Base-by-base conservation (phyloP, 345 rosid species). In the Iberis pinnata region DNA sequence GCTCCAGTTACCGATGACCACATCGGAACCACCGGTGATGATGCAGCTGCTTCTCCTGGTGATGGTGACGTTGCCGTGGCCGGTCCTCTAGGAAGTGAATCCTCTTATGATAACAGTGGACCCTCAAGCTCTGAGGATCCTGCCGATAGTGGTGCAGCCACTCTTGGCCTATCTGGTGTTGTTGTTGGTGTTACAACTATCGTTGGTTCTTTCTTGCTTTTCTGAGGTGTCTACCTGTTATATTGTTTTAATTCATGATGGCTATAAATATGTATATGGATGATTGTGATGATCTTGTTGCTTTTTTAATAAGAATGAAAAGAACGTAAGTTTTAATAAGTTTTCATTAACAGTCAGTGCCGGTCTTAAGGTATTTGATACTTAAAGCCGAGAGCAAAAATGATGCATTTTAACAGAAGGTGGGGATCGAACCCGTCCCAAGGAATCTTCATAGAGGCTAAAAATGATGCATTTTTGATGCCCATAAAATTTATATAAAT, bases 51-150 rank as follows among this genome's bases (percentile, higher is more conserved):
- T 44, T 14, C 75, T 32, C 73, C 62, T 9, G 67, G 40, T 32
- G 71, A 67, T 41, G 69, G 29, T 48, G 75, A 54, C 7, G 69
- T 60, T 14, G 78, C 75, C 2, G 75, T 70, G n/a, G 70, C 78
- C 0, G 79, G 73, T 55, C 74, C 80, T 9, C 25, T 70, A 2
- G 78, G 78, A 32, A 65, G 73, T 35, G 75, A 43, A 26, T 56
- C 68, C 7, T 43, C 73, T 14, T 56, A 56, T 27, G 52, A 3
- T 44, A 55, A 3, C 60, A 37, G 7, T 12, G 37, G 37, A n/a
- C 46, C 61, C 2, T 22, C 61, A 5, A 42, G 62, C 14, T 25
- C 65, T 26, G 20, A 40, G 0, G 64, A 26, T 1, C 4, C 55
- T 7, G 57, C 74, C 0, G 41, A 32, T 8, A 63, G 58, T 2